Evolutionary conservation across 2,329 filamentous ascomycete genomes (phyloP).

Genomic region (Ophiognomonia clavigignenti-juglandacearum): DNA sequence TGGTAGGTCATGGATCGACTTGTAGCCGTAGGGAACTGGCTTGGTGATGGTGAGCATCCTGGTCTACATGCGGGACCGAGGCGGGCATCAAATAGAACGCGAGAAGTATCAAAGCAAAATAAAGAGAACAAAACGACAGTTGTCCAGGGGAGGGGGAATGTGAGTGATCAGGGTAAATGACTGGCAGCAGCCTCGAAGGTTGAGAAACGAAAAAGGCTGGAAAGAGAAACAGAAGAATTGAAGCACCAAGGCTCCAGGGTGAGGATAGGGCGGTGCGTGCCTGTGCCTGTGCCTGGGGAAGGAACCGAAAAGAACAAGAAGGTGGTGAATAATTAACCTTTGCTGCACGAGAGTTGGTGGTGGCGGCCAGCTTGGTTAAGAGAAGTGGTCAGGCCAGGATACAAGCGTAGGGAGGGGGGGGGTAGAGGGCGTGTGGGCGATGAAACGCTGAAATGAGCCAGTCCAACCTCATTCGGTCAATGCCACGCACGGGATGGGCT

Average conservation of each 20-base stretch:
- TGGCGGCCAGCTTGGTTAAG: conserved; percentile 41
- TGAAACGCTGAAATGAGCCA: conserved; percentile 36
- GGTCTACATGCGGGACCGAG: conserved; percentile 23
- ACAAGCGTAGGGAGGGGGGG: conserved; percentile 28
- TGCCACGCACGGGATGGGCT: conserved; percentile 27
- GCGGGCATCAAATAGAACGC: conserved; percentile 11
- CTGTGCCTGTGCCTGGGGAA: not conserved
- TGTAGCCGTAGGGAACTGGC: conserved; percentile 54
- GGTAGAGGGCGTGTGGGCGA: conserved; percentile 27
- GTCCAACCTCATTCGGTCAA: conserved; percentile 42
- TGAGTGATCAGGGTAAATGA: too few species aligned
- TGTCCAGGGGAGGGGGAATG: too few species aligned
- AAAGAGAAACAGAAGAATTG: conserved; percentile 10
- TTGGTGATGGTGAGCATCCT: conserved; percentile 61
- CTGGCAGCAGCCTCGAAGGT: conserved; percentile 3
- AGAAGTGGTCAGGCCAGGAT: conserved; percentile 29
- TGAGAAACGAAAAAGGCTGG: conserved; percentile 10
- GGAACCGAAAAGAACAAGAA: conserved; percentile 16
- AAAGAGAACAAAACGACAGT: conserved; percentile 5
- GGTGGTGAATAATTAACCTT: conserved; percentile 33
- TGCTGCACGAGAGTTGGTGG: conserved; percentile 35
- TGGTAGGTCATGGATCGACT: conserved; percentile 58
- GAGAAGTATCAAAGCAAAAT: conserved; percentile 2
- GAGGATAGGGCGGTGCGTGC: conserved; percentile 8
- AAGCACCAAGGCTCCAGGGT: conserved; percentile 11